Evolutionary conservation across 1,284 basidiomycete species (phyloP).

Genomic region (Irpex sp.): DNA sequence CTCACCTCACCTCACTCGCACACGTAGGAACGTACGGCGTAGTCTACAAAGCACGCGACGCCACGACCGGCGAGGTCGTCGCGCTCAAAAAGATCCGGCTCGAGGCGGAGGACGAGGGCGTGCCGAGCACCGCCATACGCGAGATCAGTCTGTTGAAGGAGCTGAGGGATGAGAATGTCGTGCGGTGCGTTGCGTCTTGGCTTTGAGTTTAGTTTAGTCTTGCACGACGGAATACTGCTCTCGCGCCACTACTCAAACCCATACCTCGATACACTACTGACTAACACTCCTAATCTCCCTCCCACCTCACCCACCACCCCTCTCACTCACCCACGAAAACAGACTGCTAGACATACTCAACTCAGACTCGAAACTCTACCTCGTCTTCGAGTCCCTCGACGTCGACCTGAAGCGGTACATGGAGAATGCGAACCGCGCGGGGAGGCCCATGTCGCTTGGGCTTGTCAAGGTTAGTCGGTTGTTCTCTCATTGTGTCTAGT

Average conservation of each 20-base stretch:
- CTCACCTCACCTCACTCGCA: too few relatives aligned
- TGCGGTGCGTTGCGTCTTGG: conserved; percentile 52
- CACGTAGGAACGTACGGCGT: conserved; percentile 93
- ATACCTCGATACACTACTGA: too few relatives aligned
- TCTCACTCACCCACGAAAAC: not conserved
- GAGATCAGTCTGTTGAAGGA: conserved; percentile 98
- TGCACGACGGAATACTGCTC: not conserved
- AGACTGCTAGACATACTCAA: conserved; percentile 97
- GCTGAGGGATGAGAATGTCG: conserved; percentile 93
- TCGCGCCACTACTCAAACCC: too few relatives aligned
- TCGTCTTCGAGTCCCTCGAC: conserved; percentile 95
- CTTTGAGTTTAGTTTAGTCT: not conserved
- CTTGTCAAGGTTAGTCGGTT: conserved; percentile 75
- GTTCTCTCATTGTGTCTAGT: not conserved
- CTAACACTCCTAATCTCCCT: too few relatives aligned
- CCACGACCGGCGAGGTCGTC: conserved; percentile 74
- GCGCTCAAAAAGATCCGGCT: conserved; percentile 98
- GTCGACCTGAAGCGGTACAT: conserved; percentile 96
- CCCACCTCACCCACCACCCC: too few relatives aligned
- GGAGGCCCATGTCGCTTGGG: conserved; percentile 68
- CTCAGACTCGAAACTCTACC: conserved; percentile 93
- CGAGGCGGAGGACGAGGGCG: conserved; percentile 97
- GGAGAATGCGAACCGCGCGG: conserved; percentile 76
- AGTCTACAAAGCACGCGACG: conserved; percentile 89
- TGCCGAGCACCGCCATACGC: conserved; percentile 95